Percentiles rank a stretch among this genome's conserved stretches.
These are phyloP conservation scores for Linum usitatissimum DNA, from an alignment of 345 rosid genomes.

Conservation along the genomic window DNA sequence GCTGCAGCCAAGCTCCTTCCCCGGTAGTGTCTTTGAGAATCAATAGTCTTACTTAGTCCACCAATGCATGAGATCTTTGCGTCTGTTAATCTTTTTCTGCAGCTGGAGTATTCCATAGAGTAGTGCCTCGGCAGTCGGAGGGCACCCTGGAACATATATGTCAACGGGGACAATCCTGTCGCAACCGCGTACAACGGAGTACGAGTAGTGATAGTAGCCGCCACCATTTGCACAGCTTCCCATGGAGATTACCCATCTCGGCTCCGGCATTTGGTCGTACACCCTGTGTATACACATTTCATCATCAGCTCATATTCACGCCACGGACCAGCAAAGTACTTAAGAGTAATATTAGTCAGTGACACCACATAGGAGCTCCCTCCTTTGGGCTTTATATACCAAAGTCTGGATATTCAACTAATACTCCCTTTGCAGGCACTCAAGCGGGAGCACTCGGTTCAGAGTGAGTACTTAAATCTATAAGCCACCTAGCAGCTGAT, in stretches of 20 bases:
- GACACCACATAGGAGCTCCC: too few species aligned
- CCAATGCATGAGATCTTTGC: slow-evolving; percentile 91
- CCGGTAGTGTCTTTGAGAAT: not conserved
- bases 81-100: slow-evolving; percentile 96
- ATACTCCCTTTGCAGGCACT: too few species aligned
- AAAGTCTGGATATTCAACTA: too few species aligned
- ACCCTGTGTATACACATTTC: slow-evolving; percentile 48
- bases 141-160: slow-evolving; percentile 95
- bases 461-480: too few species aligned
- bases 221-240: slow-evolving; percentile 99
- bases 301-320: not conserved
- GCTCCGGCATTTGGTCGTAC: slow-evolving; percentile 98
- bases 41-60: slow-evolving; percentile 60
- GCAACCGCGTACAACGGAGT: slow-evolving; percentile 93
- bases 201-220: slow-evolving; percentile 95
- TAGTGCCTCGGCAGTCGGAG: slow-evolving; percentile 94
- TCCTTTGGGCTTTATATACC: too few species aligned
- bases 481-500: too few species aligned
- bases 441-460: too few species aligned
- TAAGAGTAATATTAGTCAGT: not conserved
- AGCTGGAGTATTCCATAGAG: slow-evolving; percentile 89
- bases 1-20: not conserved
- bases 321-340: not conserved
- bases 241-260: slow-evolving; percentile 97
- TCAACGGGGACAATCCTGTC: slow-evolving; percentile 97